These are phyloP conservation scores for Pleurostoma richardsiae DNA, from an alignment of 2,329 filamentous ascomycete species.

Conservation along the genomic window DNA sequence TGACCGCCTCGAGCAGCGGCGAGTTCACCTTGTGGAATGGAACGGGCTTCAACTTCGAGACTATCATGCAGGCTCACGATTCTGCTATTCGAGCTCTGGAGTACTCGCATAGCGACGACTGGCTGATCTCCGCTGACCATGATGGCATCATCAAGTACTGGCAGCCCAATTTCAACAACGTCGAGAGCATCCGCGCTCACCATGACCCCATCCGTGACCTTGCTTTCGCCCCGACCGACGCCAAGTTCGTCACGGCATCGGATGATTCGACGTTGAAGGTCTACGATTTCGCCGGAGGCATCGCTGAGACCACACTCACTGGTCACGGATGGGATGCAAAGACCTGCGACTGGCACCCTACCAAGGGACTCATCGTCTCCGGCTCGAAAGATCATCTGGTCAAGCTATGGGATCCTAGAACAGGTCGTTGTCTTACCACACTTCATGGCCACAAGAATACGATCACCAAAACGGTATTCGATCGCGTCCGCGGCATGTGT, in stretches of 20 bases:
- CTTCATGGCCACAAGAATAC: conserved; percentile 97
- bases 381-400: conserved; percentile 97
- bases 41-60: conserved; percentile 98
- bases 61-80: conserved; percentile 97
- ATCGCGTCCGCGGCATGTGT: conserved; percentile 75
- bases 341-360: conserved; percentile 94
- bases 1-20: conserved; percentile 92
- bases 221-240: conserved; percentile 88
- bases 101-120: conserved; percentile 95
- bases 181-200: conserved; percentile 90
- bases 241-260: conserved; percentile 93
- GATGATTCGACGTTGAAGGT: conserved; percentile 93
- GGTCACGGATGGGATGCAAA: conserved; percentile 99
- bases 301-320: conserved; percentile 75
- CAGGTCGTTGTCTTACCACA: conserved; percentile 82
- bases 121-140: conserved; percentile 93
- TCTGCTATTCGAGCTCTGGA: conserved; percentile 74
- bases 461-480: conserved; percentile 88
- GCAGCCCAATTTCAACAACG: conserved; percentile 99
- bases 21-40: conserved; percentile 99
- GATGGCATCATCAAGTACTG: conserved; percentile 97
- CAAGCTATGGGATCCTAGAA: conserved; percentile 97
- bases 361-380: conserved; percentile 88
- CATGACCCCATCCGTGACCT: conserved; percentile 85
- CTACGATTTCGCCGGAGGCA: conserved; percentile 87